phyloP scores from a whole-genome alignment of 1,284 basidiomycete species.

The Afroboletus lepidellus region DNA sequence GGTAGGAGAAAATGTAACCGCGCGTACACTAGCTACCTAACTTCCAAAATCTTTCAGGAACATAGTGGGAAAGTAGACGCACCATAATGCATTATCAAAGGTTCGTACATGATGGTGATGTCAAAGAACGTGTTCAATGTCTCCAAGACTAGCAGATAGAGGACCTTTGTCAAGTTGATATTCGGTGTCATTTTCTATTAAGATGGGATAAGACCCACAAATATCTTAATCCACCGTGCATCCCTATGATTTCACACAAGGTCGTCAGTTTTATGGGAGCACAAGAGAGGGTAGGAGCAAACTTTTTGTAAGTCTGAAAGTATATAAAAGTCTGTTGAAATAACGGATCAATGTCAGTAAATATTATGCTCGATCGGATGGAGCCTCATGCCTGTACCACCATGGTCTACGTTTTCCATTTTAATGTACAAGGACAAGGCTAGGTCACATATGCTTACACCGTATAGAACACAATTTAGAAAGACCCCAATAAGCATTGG shows the following conservation, averaged over 20 bases:
- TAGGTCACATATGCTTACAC: not conserved
- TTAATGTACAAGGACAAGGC: not conserved
- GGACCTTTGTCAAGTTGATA: not conserved
- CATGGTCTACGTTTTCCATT: not conserved
- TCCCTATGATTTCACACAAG: not conserved
- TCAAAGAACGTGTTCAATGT: not conserved
- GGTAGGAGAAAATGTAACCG: constrained; percentile 3
- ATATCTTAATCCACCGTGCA: not conserved
- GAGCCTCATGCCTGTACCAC: not conserved
- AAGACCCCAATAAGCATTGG: not conserved
- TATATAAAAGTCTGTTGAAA: not conserved
- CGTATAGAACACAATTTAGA: not conserved
- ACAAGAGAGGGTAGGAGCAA: too few species aligned
- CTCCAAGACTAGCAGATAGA: not conserved
- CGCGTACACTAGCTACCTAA: not conserved
- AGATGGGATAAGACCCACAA: not conserved
- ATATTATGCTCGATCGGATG: not conserved
- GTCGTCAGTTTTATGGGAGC: not conserved
- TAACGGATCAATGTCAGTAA: not conserved
- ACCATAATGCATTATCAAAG: constrained; percentile 35
- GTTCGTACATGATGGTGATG: not conserved
- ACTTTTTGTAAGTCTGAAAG: not conserved
- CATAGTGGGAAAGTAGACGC: not conserved
- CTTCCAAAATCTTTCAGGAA: not conserved
- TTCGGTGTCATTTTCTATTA: too few species aligned